Evolutionary conservation across 805 yeast species (phyloP).

Genomic region (Komagataella pseudopastoris): DNA sequence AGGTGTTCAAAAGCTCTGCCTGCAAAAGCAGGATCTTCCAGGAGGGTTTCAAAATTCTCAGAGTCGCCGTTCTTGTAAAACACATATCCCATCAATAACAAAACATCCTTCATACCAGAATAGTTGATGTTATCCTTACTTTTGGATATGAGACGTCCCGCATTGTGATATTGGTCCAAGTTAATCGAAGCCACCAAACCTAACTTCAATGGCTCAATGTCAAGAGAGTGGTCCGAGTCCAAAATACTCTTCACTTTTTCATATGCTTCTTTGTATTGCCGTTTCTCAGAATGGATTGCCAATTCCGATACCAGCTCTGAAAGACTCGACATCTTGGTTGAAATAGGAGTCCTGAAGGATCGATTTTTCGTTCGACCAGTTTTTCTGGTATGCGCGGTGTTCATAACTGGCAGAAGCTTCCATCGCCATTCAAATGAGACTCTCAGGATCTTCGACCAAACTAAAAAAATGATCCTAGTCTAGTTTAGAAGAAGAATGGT

Average conservation of each 20-base stretch:
- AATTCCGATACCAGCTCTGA: slow-evolving; percentile 20
- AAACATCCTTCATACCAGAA: slow-evolving; percentile 19
- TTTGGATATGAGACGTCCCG: slow-evolving; percentile 23
- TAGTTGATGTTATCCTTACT: slow-evolving; percentile 14
- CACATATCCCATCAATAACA: slow-evolving; percentile 38
- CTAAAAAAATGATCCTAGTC: too few relatives aligned
- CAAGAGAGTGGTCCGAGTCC: slow-evolving; percentile 11
- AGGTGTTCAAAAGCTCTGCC: slow-evolving; percentile 30
- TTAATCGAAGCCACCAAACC: slow-evolving; percentile 48
- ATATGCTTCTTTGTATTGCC: slow-evolving; percentile 20
- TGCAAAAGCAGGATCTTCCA: slow-evolving; percentile 9
- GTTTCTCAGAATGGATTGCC: slow-evolving; percentile 20
- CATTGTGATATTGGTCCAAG: slow-evolving; percentile 39
- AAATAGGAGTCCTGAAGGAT: neutral
- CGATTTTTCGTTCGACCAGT: neutral
- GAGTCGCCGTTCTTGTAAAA: slow-evolving; percentile 35
- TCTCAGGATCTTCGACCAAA: neutral
- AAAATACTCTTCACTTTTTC: slow-evolving; percentile 16
- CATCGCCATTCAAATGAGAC: neutral
- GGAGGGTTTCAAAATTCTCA: slow-evolving; percentile 15
- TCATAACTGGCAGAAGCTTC: neutral
- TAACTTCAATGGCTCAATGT: slow-evolving; percentile 17
- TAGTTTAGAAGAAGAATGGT: too few relatives aligned
- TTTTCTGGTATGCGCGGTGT: slow-evolving; percentile 5
- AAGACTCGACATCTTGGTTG: slow-evolving; percentile 11